These are phyloP conservation scores for Nicotiana tabacum DNA, from an alignment of 257 asterid genomes.

Conservation along the genomic window DNA sequence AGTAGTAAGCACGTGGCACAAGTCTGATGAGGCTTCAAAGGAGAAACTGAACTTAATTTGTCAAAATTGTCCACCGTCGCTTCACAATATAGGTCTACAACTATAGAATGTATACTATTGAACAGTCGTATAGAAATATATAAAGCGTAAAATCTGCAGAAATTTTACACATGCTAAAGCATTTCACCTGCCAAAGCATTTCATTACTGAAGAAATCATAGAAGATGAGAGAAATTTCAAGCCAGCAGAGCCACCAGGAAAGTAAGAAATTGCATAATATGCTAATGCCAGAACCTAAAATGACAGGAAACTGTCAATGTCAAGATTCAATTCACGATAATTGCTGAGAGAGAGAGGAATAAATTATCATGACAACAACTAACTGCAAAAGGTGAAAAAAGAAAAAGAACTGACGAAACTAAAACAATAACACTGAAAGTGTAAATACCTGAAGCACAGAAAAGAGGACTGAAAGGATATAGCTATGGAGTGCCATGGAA, in stretches of 20 bases:
- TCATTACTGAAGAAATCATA: slow-evolving; percentile 55
- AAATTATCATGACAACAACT: not conserved
- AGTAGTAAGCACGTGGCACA: not conserved
- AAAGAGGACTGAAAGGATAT: slow-evolving; percentile 75
- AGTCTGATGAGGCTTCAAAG: not conserved
- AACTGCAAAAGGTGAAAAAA: not conserved
- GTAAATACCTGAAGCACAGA: slow-evolving; percentile 77
- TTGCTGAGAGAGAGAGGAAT: not conserved
- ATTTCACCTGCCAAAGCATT: slow-evolving; percentile 73
- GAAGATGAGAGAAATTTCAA: slow-evolving; percentile 79
- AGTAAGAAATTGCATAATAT: slow-evolving; percentile 84
- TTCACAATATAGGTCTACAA: not conserved
- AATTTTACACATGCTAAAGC: not conserved
- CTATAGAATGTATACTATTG: slow-evolving; percentile 4
- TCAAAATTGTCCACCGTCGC: not conserved
- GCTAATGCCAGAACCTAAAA: slow-evolving; percentile 77
- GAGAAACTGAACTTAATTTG: not conserved
- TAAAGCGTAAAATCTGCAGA: not conserved
- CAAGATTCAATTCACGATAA: not conserved
- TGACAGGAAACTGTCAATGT: slow-evolving; percentile 6
- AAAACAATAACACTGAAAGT: slow-evolving; percentile 1
- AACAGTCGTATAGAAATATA: not conserved
- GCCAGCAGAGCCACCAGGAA: slow-evolving; percentile 95
- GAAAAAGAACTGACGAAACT: not conserved
- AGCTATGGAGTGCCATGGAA: slow-evolving; percentile 95